A percentile compares a stretch with the other conserved stretches of the same genome.
Evolutionary conservation across 306 rosid species (phyloP).

Genomic region (Castanea crenata): DNA sequence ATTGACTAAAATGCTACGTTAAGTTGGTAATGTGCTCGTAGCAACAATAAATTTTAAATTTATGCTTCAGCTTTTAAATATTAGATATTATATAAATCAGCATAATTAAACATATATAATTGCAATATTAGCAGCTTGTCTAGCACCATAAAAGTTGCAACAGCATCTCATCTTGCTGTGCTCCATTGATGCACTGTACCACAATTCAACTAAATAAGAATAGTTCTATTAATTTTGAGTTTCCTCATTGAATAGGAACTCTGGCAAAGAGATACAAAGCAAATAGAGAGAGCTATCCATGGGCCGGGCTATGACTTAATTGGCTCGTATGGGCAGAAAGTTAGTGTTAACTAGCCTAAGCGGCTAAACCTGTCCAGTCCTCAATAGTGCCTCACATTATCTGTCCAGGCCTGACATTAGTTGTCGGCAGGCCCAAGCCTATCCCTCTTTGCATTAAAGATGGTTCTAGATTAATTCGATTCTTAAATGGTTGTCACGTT

Average conservation of each 20-base stretch:
- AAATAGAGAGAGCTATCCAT: neutral
- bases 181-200: constrained; percentile 72
- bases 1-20: too few species aligned
- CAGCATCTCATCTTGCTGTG: constrained; percentile 62
- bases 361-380: neutral
- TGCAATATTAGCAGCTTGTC: neutral
- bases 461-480: too few species aligned
- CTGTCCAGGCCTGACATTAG: neutral
- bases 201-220: constrained; percentile 7
- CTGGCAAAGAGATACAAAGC: too few species aligned
- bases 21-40: too few species aligned
- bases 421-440: neutral
- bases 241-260: too few species aligned
- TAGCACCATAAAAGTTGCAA: constrained; percentile 36
- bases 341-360: neutral
- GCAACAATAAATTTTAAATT: too few species aligned
- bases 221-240: too few species aligned
- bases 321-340: neutral
- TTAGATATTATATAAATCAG: too few species aligned
- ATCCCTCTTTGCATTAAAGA: too few species aligned
- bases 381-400: neutral
- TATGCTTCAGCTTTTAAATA: too few species aligned
- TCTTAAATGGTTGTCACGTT: too few species aligned
- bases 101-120: neutral
- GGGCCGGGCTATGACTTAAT: neutral